These are phyloP conservation scores for Spergularia bocconei DNA, from an alignment of 148 eudicot genomes.

Conservation along the genomic window DNA sequence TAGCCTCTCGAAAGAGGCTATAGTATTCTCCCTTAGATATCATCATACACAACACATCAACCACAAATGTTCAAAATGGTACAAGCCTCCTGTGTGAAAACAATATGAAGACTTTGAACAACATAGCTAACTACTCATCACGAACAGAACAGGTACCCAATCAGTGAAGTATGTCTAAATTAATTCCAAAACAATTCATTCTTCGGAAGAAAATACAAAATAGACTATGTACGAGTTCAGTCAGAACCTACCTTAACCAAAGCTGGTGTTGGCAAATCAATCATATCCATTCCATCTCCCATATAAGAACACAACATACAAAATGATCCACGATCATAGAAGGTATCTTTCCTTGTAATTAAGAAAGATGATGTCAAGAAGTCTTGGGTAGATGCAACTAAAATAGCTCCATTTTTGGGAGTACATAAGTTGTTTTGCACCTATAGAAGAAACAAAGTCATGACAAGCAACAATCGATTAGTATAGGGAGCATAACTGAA, in stretches of 20 bases:
- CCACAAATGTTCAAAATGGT: too few species aligned
- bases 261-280: slow-evolving; percentile 88
- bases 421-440: slow-evolving; percentile 98
- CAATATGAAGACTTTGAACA: too few species aligned
- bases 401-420: slow-evolving; percentile 91
- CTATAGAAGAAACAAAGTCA: slow-evolving; percentile 45
- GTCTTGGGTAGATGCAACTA: slow-evolving; percentile 98
- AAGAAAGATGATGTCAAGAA: slow-evolving; percentile 89
- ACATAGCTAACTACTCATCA: too few species aligned
- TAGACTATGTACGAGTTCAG: neutral
- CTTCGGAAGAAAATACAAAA: neutral
- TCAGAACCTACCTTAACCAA: slow-evolving; percentile 57
- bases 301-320: slow-evolving; percentile 81
- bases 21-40: too few species aligned
- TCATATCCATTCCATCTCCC: slow-evolving; percentile 90
- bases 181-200: neutral
- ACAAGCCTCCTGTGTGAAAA: too few species aligned
- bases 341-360: slow-evolving; percentile 93
- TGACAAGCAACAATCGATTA: neutral
- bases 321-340: slow-evolving; percentile 88
- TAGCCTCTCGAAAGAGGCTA: too few species aligned
- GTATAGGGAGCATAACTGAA: neutral
- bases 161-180: too few species aligned
- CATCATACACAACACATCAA: too few species aligned
- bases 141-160: too few species aligned